phyloP scores from a whole-genome alignment of 768 basidiomycete genomes.

The Mycena pura region DNA sequence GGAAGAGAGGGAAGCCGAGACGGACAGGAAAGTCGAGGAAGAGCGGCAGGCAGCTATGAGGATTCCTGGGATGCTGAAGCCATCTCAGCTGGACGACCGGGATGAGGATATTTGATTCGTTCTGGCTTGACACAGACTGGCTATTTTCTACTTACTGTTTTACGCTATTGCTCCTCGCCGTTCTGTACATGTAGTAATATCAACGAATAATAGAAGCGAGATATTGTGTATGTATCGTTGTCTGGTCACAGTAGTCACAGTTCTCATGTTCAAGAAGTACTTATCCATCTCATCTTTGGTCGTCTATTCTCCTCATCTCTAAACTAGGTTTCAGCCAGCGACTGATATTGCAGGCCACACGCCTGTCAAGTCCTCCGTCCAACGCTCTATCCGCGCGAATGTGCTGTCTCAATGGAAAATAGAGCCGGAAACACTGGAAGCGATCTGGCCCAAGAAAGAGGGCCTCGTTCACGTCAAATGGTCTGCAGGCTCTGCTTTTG shows the following conservation, averaged over 20 bases:
- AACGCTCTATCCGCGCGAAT: slow-evolving; percentile 82
- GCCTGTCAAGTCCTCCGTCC: slow-evolving; percentile 91
- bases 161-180: slow-evolving; percentile 30
- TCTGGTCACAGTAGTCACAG: background rate
- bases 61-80: slow-evolving; percentile 98
- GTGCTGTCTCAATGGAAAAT: slow-evolving; percentile 87
- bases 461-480: slow-evolving; percentile 92
- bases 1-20: slow-evolving; percentile 94
- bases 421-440: slow-evolving; percentile 81
- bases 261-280: slow-evolving; percentile 80
- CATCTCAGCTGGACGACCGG: slow-evolving; percentile 92
- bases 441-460: slow-evolving; percentile 99
- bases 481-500: slow-evolving; percentile 50
- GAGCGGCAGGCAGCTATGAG: slow-evolving; percentile 90
- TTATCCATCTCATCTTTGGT: slow-evolving; percentile 1
- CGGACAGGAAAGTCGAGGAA: slow-evolving; percentile 75
- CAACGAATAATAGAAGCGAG: slow-evolving; percentile 22
- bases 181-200: slow-evolving; percentile 12
- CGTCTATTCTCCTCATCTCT: slow-evolving; percentile 21
- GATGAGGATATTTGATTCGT: slow-evolving; percentile 79
- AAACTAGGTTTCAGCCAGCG: slow-evolving; percentile 67
- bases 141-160: slow-evolving; percentile 36
- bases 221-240: slow-evolving; percentile 17
- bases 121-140: slow-evolving; percentile 35
- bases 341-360: slow-evolving; percentile 91